Evolutionary conservation across 352 stramenopile species (phyloP).

Genomic region (Halophytophthora polymorphica): DNA sequence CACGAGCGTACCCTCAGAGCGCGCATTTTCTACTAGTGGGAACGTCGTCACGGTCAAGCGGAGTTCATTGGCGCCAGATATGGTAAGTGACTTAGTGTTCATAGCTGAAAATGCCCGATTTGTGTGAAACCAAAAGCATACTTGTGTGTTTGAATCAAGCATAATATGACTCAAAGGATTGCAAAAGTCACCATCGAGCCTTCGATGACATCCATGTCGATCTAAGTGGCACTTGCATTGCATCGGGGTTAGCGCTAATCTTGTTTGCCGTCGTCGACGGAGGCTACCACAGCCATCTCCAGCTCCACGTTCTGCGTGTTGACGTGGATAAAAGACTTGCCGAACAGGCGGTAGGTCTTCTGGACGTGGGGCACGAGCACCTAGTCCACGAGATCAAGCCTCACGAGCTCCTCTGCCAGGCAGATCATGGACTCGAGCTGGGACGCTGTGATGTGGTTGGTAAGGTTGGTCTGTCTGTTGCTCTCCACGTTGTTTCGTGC

Average conservation of each 20-base stretch:
- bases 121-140: too few relatives aligned
- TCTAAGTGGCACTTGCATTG: too few relatives aligned
- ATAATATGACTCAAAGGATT: too few relatives aligned
- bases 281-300: slow-evolving; percentile 53
- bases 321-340: slow-evolving; percentile 98
- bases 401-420: slow-evolving; percentile 96
- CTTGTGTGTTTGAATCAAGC: too few relatives aligned
- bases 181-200: too few relatives aligned
- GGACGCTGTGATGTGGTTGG: slow-evolving; percentile 98
- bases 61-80: background rate
- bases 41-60: slow-evolving; percentile 12
- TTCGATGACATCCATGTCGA: too few relatives aligned
- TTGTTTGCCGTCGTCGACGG: too few relatives aligned
- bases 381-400: slow-evolving; percentile 87
- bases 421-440: slow-evolving; percentile 99
- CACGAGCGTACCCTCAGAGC: slow-evolving; percentile 13
- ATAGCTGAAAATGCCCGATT: background rate
- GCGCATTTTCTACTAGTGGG: slow-evolving; percentile 17
- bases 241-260: too few relatives aligned
- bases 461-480: slow-evolving; percentile 92
- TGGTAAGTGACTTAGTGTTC: slow-evolving; percentile 13
- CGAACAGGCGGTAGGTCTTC: slow-evolving; percentile 97
- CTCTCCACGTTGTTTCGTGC: slow-evolving; percentile 94
- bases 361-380: too few relatives aligned
- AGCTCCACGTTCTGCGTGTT: slow-evolving; percentile 92